Base-by-base conservation (phyloP, 1,284 basidiomycete genomes). In the Golubevia pallescens region DNA sequence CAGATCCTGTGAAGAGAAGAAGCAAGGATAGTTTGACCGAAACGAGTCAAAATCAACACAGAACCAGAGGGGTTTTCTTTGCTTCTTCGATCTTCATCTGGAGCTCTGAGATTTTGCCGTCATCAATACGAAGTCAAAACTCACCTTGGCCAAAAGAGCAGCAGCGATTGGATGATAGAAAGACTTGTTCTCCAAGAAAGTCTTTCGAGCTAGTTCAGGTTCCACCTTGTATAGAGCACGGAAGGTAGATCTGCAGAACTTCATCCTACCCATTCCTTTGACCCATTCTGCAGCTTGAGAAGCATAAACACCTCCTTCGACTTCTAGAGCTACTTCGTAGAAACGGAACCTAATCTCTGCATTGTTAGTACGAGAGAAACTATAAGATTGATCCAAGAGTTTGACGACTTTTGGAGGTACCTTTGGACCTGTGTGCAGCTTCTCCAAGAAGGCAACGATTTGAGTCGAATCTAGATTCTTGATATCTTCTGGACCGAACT, bases 91-190 rank as follows among this genome's bases (percentile, higher is more conserved):
- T 10, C 10, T 38, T 38, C 34, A 38, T 38, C 34, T 38, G 34
- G 34, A 38, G 3, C 34, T 48, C 42, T 28, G 28, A 28, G 42
- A 48, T 48, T 48, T 10, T 13, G 8, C 13, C 8, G 42, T 16
- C 16, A 48, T 48, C 13, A 48, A 16, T 13, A 48, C 42, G 16
- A 48, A 28, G 28, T 48, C 38, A 2, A 32, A 64, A 79, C 80
- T 65, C 73, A 81, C 81, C 79, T 78, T 81, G 56, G 74, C 71
- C 24, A 84, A 77, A 69, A 81, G 72, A 6, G 77, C 66, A 8
- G 79, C 79, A 28, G 80, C 80, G 66, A 84, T 84, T 2, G 82
- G 91, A 86, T 93, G 92, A 87, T 93, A 94, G 23, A 88, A 87
- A 8, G 81, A 81, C 81, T 89, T 89, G 68, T 89, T 86, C 56